Evolutionary conservation across 2,329 filamentous ascomycete genomes (phyloP).

Genomic region (Akanthomyces lecanii): DNA sequence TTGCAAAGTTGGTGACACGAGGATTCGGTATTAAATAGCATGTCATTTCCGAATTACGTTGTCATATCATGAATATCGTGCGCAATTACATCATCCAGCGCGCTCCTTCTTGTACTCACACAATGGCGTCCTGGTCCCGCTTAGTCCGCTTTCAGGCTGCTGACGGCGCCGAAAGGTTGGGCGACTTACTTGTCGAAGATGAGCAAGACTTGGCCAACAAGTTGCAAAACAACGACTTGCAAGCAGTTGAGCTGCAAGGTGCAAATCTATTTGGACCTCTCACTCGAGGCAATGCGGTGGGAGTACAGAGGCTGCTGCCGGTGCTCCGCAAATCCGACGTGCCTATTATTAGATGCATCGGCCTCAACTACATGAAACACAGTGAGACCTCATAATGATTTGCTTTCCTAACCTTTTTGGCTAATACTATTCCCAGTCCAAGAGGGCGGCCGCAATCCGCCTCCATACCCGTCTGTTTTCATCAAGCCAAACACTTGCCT

Average conservation of each 20-base stretch:
- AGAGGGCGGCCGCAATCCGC: constrained; percentile 48
- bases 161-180: constrained; percentile 30
- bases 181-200: constrained; percentile 28
- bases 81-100: not conserved
- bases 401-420: no score
- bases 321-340: constrained; percentile 30
- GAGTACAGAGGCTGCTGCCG: constrained; percentile 30
- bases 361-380: constrained; percentile 35
- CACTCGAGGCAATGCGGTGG: constrained; percentile 26
- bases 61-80: not conserved
- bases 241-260: constrained; percentile 30
- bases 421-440: constrained; percentile 35
- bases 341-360: constrained; percentile 34
- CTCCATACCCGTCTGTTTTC: constrained; percentile 46
- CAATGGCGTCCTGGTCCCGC: constrained; percentile 28
- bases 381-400: constrained; percentile 24
- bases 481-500: constrained; percentile 45
- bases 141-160: constrained; percentile 35
- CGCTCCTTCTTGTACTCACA: constrained; percentile 14
- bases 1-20: not conserved
- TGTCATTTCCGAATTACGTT: not conserved
- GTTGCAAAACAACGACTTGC: constrained; percentile 25
- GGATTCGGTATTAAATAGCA: not conserved
- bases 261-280: constrained; percentile 24
- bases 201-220: constrained; percentile 26